These are phyloP conservation scores for Colletotrichum tamarilloi DNA, from an alignment of 2,329 filamentous ascomycete genomes.

Conservation along the genomic window DNA sequence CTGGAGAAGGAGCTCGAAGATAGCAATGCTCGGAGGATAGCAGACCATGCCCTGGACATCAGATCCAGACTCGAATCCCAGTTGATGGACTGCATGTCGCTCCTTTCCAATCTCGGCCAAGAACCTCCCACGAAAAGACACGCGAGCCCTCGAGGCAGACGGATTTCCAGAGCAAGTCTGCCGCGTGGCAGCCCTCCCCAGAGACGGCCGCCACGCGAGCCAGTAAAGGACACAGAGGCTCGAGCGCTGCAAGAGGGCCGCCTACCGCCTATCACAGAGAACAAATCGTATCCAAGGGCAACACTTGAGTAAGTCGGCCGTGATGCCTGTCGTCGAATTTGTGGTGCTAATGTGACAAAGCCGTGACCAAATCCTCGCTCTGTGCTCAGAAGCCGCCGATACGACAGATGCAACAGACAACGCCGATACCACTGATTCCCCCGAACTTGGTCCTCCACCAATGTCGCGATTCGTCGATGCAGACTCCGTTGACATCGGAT, in stretches of 20 bases:
- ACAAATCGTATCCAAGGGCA: constrained; percentile 73
- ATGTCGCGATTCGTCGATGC: constrained; percentile 69
- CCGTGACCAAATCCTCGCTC: constrained; percentile 71
- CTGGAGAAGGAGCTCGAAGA: constrained; percentile 76
- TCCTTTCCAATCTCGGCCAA: constrained; percentile 74
- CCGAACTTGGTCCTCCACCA: constrained; percentile 74
- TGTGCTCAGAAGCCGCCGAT: constrained; percentile 60
- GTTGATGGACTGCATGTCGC: constrained; percentile 74
- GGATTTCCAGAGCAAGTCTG: constrained; percentile 25
- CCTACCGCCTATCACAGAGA: constrained; percentile 76
- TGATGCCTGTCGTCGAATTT: neutral
- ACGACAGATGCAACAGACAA: constrained; percentile 55
- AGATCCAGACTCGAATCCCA: constrained; percentile 79
- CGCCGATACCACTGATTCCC: constrained; percentile 63
- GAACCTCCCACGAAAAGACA: constrained; percentile 66
- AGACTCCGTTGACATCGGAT: constrained; percentile 64
- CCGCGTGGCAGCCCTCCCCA: constrained; percentile 62
- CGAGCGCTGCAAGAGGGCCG: constrained; percentile 63
- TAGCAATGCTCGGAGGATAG: constrained; percentile 67
- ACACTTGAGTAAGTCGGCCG: constrained; percentile 71
- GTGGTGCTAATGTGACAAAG: constrained; percentile 50
- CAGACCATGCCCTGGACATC: constrained; percentile 75
- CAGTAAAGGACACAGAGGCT: constrained; percentile 65
- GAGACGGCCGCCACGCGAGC: constrained; percentile 63
- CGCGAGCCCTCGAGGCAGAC: constrained; percentile 37